Conservation (phyloP, 345 rosid species). For the Mangifera indica region DNA sequence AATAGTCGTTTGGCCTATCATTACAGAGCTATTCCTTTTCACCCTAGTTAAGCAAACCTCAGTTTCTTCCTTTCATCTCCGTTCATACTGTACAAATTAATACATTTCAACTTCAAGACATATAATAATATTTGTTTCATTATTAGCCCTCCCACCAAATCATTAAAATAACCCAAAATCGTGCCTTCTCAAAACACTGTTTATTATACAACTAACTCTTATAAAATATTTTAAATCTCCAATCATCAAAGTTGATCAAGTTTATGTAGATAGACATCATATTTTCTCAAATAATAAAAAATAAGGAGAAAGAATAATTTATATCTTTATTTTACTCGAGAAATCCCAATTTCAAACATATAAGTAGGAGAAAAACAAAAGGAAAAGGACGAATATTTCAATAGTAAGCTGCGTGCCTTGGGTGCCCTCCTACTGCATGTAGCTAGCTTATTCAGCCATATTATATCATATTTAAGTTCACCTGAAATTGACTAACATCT, state of each 20-base stretch:
- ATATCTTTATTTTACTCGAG: too few species aligned
- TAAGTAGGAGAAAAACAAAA: background rate
- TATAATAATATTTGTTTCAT: background rate
- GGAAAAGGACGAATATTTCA: slow-evolving; percentile 2
- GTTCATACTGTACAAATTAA: slow-evolving; percentile 1
- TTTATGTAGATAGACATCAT: too few species aligned
- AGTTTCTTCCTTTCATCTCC: too few species aligned
- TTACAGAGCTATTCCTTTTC: too few species aligned
- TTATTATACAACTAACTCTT: too few species aligned
- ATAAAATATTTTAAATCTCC: too few species aligned
- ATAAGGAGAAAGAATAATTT: too few species aligned
- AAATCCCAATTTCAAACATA: too few species aligned
- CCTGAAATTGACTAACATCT: slow-evolving; percentile 19
- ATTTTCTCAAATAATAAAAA: too few species aligned
- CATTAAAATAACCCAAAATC: background rate
- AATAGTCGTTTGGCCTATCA: background rate
- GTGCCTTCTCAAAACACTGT: too few species aligned
- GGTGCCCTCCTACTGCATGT: background rate
- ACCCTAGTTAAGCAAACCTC: too few species aligned
- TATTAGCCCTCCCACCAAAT: background rate
- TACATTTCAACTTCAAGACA: slow-evolving; percentile 5
- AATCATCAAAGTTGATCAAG: too few species aligned
- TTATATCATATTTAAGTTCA: background rate
- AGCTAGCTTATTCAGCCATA: background rate
- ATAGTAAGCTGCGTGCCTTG: slow-evolving; percentile 19